Conservation (phyloP, 2,329 filamentous ascomycete species). For the Huntiella moniliformis region DNA sequence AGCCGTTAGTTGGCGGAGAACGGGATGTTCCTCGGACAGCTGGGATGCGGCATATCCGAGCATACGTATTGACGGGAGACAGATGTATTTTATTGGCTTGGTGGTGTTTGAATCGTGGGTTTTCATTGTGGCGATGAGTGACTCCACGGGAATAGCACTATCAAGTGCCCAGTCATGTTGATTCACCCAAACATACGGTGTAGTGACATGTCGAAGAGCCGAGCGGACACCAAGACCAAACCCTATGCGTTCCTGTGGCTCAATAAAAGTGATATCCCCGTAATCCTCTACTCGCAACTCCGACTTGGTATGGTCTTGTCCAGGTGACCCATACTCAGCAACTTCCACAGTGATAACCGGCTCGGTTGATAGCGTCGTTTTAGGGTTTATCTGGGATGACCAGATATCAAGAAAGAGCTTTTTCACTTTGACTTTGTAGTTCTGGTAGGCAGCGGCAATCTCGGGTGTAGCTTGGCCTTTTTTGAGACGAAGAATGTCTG, state of each 20-base stretch:
- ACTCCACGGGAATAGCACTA: constrained; percentile 24
- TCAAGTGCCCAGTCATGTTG: constrained; percentile 37
- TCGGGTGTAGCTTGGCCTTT: constrained; percentile 32
- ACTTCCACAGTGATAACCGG: constrained; percentile 14
- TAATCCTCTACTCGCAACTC: constrained; percentile 20
- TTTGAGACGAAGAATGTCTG: constrained; percentile 27
- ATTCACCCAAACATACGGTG: constrained; percentile 37
- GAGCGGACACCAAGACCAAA: constrained; percentile 36
- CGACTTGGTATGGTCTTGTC: constrained; percentile 18
- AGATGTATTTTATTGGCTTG: constrained; percentile 31
- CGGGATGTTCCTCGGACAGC: constrained; percentile 25
- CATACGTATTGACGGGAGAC: constrained; percentile 32
- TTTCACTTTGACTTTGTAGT: constrained; percentile 31
- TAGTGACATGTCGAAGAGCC: constrained; percentile 26
- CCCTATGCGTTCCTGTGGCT: constrained; percentile 27
- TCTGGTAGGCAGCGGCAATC: constrained; percentile 22
- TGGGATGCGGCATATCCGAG: constrained; percentile 29
- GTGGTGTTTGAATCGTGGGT: constrained; percentile 16
- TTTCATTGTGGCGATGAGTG: constrained; percentile 29
- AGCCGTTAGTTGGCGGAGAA: constrained; percentile 23
- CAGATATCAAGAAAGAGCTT: constrained; percentile 17
- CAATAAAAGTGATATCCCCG: constrained; percentile 28
- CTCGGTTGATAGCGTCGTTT: too few relatives aligned
- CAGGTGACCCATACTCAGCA: constrained; percentile 30
- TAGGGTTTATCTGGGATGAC: not conserved